These are phyloP conservation scores for Syncephalastrum monosporum DNA, from an alignment of 371 early-diverging fungal species.

Conservation along the genomic window DNA sequence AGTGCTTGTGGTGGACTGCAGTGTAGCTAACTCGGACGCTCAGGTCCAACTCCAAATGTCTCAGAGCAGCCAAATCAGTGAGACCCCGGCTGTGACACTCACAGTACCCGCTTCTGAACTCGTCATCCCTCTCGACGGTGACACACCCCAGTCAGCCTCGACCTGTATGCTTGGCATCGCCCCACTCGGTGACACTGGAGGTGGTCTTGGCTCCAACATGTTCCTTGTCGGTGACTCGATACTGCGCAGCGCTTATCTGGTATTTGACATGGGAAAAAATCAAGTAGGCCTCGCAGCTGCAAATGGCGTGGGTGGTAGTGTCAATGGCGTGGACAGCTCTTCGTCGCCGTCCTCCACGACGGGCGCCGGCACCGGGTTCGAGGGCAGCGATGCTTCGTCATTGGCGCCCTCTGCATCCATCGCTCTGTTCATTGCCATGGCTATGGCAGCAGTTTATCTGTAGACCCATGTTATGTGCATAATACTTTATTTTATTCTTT, in stretches of 20 bases:
- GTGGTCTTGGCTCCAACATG: conserved; percentile 28
- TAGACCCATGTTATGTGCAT: too few relatives aligned
- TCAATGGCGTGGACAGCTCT: conserved; percentile 18
- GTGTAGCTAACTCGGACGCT: conserved; percentile 21
- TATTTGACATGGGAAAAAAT: conserved; percentile 46
- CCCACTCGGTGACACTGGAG: conserved; percentile 25
- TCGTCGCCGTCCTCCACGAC: conserved; percentile 1
- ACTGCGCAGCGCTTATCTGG: conserved; percentile 44
- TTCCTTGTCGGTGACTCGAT: conserved; percentile 47
- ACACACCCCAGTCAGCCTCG: conserved; percentile 20
- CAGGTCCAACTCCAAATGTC: conserved; percentile 37
- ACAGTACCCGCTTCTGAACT: conserved; percentile 36
- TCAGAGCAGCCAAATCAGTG: conserved; percentile 9
- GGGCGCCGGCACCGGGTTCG: neutral
- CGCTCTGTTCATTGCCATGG: too few relatives aligned
- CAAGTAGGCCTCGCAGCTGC: conserved; percentile 47
- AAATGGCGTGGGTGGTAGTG: conserved; percentile 30
- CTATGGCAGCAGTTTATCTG: too few relatives aligned
- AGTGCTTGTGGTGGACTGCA: conserved; percentile 37
- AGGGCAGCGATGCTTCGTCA: too few relatives aligned
- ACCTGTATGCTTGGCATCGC: conserved; percentile 50
- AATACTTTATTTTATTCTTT: too few relatives aligned
- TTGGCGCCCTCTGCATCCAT: too few relatives aligned
- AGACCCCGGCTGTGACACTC: conserved; percentile 23
- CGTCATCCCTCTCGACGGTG: conserved; percentile 38